Evolutionary conservation across 805 yeast species (phyloP), one percentile per base, ranked within the genome.

Genomic region (Cyberlindnera suaveolens): DNA sequence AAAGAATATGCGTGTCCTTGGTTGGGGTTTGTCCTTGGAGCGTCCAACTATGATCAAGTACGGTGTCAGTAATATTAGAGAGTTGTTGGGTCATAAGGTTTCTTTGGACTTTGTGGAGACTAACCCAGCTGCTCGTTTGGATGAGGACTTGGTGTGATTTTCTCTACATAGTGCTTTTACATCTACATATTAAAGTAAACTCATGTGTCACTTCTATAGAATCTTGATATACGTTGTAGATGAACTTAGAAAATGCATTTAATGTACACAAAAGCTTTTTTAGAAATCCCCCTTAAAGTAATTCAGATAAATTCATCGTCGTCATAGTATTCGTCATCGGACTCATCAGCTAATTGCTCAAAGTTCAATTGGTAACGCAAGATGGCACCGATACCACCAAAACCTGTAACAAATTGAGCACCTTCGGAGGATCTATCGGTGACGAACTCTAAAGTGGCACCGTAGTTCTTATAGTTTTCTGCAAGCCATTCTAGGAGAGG

Each of bases 1-100:
- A 47, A 82, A 82, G 71, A 85, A 87, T 63, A 67, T 95, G 71
- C 78, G 97, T 64, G 98, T 91, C 11, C 77, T 89, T 53, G 99
- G 99, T 49, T 93, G 95, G 89, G 99, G 99, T 60, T 74, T 93
- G 57, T 85, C 96, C 19, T 75, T 93, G 63, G 99, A 93, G 70
- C 83, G 99, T 71, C 99, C 99, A 51, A 93, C 99, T 29, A 93
- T 93, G 99, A 93, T 93, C 66, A 93, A 91, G 70, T 93, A 93
- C 63, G 95, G 84, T 47, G 96, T 93, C 46, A 82, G 88, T 53
- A 93, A 93, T 66, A 93, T 93, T 59, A 83, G 99, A 74, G 99
- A 93, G 67, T 72, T 93, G 59, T 74, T 93, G 62, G 99, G 99
- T 48, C 99, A 93, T 68, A 93, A 95, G 73, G 98, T 93, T 38